Percentiles rank a stretch among this genome's conserved stretches.
Evolutionary conservation across 495 filamentous ascomycete species (phyloP).

Genomic region (Cercophora samala): DNA sequence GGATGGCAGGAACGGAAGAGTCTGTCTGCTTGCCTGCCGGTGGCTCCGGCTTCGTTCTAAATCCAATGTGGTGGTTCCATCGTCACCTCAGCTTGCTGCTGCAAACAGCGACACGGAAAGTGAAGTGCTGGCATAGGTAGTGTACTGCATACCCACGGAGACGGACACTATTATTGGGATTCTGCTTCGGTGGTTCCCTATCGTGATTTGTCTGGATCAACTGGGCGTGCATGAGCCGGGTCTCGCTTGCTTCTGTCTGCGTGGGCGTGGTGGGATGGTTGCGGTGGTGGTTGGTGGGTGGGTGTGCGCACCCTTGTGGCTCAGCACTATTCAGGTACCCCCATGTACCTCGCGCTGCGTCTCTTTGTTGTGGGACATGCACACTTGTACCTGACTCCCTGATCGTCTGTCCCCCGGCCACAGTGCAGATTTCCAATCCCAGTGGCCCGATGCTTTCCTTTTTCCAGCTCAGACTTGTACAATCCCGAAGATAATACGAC

Average conservation of each 20-base stretch:
- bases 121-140: too few relatives aligned
- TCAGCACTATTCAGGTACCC: constrained; percentile 6
- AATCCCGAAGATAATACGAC: not conserved
- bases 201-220: not conserved
- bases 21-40: not conserved
- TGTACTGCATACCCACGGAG: too few relatives aligned
- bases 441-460: not conserved
- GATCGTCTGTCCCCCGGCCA: not conserved
- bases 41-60: not conserved
- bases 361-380: constrained; percentile 1
- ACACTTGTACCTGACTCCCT: constrained; percentile 1
- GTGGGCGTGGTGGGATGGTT: constrained; percentile 10
- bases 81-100: not conserved
- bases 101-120: not conserved
- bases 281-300: not conserved
- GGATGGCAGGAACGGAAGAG: not conserved
- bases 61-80: not conserved
- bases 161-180: not conserved
- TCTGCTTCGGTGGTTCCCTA: not conserved
- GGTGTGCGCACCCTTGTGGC: constrained; percentile 2
- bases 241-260: constrained; percentile 12
- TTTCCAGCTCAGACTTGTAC: not conserved
- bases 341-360: not conserved
- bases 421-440: constrained; percentile 1
- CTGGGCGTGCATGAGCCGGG: constrained; percentile 13